Conservation (phyloP, 148 eudicot species). For the Pouteria glomerata region DNA sequence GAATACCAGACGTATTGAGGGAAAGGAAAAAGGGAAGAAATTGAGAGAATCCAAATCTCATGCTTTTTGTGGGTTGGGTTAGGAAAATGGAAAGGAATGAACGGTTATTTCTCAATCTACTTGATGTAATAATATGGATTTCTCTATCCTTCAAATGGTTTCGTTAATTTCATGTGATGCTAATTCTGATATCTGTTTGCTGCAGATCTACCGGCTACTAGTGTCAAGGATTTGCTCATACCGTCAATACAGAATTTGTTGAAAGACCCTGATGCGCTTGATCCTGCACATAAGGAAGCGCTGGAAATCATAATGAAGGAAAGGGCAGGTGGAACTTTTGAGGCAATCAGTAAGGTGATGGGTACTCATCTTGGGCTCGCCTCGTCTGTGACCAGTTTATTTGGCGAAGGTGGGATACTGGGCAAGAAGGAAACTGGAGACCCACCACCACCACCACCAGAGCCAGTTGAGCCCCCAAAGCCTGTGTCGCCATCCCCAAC, state of each 20-base stretch:
- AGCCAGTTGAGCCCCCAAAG: constrained; percentile 39
- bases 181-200: constrained; percentile 5
- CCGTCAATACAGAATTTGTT: constrained; percentile 84
- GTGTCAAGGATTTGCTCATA: constrained; percentile 72
- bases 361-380: constrained; percentile 89
- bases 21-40: no score
- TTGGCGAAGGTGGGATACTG: constrained; percentile 74
- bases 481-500: constrained; percentile 34
- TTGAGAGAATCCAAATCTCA: no score
- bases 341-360: constrained; percentile 85
- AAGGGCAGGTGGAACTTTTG: constrained; percentile 86
- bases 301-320: constrained; percentile 84
- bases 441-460: constrained; percentile 17
- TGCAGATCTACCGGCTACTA: constrained; percentile 72
- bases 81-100: not conserved
- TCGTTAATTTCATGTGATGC: constrained; percentile 3
- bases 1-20: no score
- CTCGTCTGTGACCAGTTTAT: constrained; percentile 69
- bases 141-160: not conserved
- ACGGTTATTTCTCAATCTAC: not conserved
- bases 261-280: constrained; percentile 84
- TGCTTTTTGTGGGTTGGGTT: no score
- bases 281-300: constrained; percentile 98
- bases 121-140: not conserved
- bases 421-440: constrained; percentile 70